These are phyloP conservation scores for Trichoderma cornu-damae DNA, from an alignment of 2,329 filamentous ascomycete species.

Conservation along the genomic window DNA sequence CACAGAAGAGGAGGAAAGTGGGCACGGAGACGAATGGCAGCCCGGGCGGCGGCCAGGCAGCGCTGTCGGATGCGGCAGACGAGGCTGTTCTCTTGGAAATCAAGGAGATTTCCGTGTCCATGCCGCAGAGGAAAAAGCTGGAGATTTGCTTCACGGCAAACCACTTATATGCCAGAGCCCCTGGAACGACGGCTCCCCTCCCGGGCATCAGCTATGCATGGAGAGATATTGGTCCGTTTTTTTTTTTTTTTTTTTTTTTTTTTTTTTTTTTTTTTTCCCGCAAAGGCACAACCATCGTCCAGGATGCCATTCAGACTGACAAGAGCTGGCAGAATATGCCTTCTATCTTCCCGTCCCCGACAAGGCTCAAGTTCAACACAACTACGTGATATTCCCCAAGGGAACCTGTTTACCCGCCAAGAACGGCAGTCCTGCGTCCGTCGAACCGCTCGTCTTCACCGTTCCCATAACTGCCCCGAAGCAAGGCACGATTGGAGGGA, in stretches of 20 bases:
- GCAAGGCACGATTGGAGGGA: slow-evolving; percentile 50
- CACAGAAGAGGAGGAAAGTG: slow-evolving; percentile 49
- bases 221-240: slow-evolving; percentile 54
- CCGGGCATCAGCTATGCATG: slow-evolving; percentile 54
- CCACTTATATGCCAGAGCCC: slow-evolving; percentile 53
- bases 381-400: slow-evolving; percentile 59
- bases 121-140: slow-evolving; percentile 64
- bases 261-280: too few relatives aligned
- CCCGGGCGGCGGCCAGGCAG: slow-evolving; percentile 24
- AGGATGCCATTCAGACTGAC: slow-evolving; percentile 16
- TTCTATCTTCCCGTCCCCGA: slow-evolving; percentile 62
- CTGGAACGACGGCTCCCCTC: slow-evolving; percentile 48
- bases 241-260: too few relatives aligned
- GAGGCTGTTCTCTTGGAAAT: slow-evolving; percentile 55
- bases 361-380: slow-evolving; percentile 60
- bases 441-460: slow-evolving; percentile 61
- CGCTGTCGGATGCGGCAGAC: slow-evolving; percentile 38
- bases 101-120: slow-evolving; percentile 62
- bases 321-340: slow-evolving; percentile 47
- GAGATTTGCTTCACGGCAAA: slow-evolving; percentile 57
- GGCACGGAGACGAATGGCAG: slow-evolving; percentile 34
- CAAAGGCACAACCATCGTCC: too few relatives aligned
- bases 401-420: slow-evolving; percentile 50
- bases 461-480: slow-evolving; percentile 57
- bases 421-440: slow-evolving; percentile 35